Evolutionary conservation across 768 basidiomycete genomes (phyloP), one percentile per base, ranked within the genome.

Genomic region (Dentipellis fragilis): DNA sequence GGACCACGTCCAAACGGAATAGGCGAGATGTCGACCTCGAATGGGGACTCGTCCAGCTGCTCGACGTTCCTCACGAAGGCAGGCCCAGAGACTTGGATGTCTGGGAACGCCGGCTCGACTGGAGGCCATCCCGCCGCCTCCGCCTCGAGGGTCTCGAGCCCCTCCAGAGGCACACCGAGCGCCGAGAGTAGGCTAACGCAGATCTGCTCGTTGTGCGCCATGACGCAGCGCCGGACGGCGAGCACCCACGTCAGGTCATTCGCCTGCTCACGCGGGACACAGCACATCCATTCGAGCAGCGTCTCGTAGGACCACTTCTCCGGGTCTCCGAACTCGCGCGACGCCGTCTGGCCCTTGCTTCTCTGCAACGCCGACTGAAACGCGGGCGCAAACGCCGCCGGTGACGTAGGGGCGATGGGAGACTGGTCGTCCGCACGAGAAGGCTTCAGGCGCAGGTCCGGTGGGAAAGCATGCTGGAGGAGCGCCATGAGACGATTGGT

Each of bases 81-180:
- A 36, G 16, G n/a, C 23, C 16, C 22, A 16, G 50, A 34, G 2
- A 51, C 35, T 14, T 9, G 9, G 9, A 40, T 17, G 12, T 10
- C 36, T 10, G 52, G 52, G 22, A 34, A 21, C 10, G 38, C 40
- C 39, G 19, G n/a, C 12, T 40, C 39, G 7, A n/a, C n/a, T 21
- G 21, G n/a, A 7, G 52, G 19, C 11, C n/a, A 17, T 29, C 14
- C 11, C 16, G 42, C 14, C 38, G 52, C 52, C 10, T 55, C 51
- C n/a, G 54, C 36, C 22, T 62, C 61, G 16, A 57, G 50, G 49
- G 54, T 56, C 12, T 55, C 58, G 8, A 56, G 48, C 17, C 61
- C 61, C 51, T 62, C 61, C 56, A 62, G 57, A 19, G 61, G 61
- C 35, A 62, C 59, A 19, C 61, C 61, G 51, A 62, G 59, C 17